Evolutionary conservation across 768 basidiomycete genomes (phyloP).

Genomic region (Xerocomus spinulosus): DNA sequence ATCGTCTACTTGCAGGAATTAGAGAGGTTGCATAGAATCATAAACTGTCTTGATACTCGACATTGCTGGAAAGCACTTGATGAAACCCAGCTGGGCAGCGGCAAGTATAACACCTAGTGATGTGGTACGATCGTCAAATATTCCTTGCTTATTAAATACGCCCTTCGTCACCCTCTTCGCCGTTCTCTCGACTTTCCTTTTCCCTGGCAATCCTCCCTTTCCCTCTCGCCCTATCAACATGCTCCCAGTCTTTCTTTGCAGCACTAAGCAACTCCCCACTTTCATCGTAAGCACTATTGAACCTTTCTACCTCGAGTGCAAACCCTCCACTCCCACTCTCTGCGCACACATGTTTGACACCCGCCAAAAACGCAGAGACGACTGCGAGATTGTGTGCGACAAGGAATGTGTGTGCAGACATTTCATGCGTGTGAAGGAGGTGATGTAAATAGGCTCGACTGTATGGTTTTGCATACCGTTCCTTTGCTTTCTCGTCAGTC

Average conservation of each 20-base stretch:
- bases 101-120: too few species aligned
- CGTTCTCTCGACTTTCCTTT: conserved; percentile 36
- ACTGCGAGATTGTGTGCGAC: conserved; percentile 72
- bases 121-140: too few species aligned
- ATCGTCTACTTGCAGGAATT: background rate
- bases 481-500: background rate
- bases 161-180: background rate
- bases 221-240: conserved; percentile 65
- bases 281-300: conserved; percentile 50
- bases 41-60: conserved; percentile 5
- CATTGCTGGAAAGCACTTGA: too few species aligned
- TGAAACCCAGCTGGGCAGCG: too few species aligned
- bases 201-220: conserved; percentile 72
- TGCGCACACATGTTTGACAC: conserved; percentile 42
- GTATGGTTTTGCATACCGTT: conserved; percentile 31
- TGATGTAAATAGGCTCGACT: conserved; percentile 75
- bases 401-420: conserved; percentile 77
- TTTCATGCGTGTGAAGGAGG: conserved; percentile 83
- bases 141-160: background rate
- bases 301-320: conserved; percentile 45
- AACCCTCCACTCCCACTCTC: conserved; percentile 23
- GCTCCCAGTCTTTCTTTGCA: conserved; percentile 55
- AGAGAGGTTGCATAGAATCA: conserved; percentile 19
- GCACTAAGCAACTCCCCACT: conserved; percentile 41
- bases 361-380: conserved; percentile 58